Percentiles rank a stretch among this genome's conserved stretches.
These are phyloP conservation scores for Moricandia arvensis DNA, from an alignment of 345 rosid genomes.

Conservation along the genomic window DNA sequence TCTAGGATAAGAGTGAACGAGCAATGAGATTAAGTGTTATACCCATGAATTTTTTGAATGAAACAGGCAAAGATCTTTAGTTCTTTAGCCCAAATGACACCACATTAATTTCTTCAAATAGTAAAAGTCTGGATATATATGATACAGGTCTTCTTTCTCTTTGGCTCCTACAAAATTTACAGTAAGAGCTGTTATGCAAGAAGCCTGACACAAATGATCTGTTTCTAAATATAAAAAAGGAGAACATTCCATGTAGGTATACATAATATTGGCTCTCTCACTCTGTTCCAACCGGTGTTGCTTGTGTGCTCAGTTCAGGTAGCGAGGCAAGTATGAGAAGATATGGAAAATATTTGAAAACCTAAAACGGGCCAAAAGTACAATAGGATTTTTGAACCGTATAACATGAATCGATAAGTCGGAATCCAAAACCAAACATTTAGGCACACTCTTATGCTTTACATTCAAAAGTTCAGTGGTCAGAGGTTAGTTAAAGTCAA, in stretches of 20 bases:
- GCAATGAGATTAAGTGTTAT: conserved; percentile 16
- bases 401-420: background rate
- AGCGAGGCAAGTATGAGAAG: conserved; percentile 86
- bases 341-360: conserved; percentile 80
- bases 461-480: background rate
- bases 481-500: background rate
- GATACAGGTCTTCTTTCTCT: conserved; percentile 85
- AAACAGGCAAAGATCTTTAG: conserved; percentile 75
- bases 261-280: conserved; percentile 47
- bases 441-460: background rate
- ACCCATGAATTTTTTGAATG: conserved; percentile 86
- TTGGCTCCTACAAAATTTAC: conserved; percentile 51
- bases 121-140: conserved; percentile 89
- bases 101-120: conserved; percentile 74
- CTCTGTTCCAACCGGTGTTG: conserved; percentile 92
- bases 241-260: conserved; percentile 23
- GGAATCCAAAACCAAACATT: background rate
- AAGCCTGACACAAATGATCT: background rate
- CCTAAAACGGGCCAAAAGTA: conserved; percentile 4
- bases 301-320: conserved; percentile 93
- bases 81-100: conserved; percentile 85
- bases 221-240: background rate
- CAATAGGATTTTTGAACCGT: background rate
- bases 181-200: background rate
- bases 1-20: background rate